Evolutionary conservation across 495 filamentous ascomycete species (phyloP), one percentile per base, ranked within the genome.

Genomic region (Peziza echinospora): DNA sequence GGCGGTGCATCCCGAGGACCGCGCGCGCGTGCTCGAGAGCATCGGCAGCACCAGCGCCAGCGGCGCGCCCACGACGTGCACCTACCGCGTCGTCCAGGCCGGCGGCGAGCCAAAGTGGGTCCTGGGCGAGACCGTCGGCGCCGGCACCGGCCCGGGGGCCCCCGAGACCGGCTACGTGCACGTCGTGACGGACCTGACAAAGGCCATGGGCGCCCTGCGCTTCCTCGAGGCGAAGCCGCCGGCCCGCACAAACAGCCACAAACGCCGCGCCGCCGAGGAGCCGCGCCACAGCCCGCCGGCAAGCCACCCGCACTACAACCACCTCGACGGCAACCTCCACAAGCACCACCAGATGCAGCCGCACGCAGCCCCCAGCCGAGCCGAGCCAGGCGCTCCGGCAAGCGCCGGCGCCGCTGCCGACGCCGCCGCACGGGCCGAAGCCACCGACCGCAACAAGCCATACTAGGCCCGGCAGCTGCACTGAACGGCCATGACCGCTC

Each of bases 11-110:
- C 48, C 49, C 11, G 50, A 56, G 10, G 53, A 56, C 34, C 50
- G 49, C 41, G 47, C 44, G 25, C 59, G 50, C n/a, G 43, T 55
- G 23, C 44, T 59, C 13, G 56, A 56, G 8, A 59, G 30, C 30
- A 37, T 37, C 6, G 30, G 19, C 13, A 37, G 30, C 19, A 6
- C 19, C 19, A 17, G 30, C 6, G 13, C 19, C 13, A 17, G 30
- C 3, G 30, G 0, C 13, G 30, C 30, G 13, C 19, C 6, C 30
- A 37, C 3, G 13, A 37, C 13, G 30, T 37, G 30, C 19, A 37
- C 30, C 30, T 37, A 37, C 30, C 30, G 30, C 6, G 6, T 37
- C 30, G 19, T 37, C 30, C 30, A 3, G 13, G 13, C 13, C 13
- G 30, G 19, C 6, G 30, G 30, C 0, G 13, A 37, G 30, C 13